Conservation (phyloP, 2,329 filamentous ascomycete genomes). For the Orbilia quercus region DNA sequence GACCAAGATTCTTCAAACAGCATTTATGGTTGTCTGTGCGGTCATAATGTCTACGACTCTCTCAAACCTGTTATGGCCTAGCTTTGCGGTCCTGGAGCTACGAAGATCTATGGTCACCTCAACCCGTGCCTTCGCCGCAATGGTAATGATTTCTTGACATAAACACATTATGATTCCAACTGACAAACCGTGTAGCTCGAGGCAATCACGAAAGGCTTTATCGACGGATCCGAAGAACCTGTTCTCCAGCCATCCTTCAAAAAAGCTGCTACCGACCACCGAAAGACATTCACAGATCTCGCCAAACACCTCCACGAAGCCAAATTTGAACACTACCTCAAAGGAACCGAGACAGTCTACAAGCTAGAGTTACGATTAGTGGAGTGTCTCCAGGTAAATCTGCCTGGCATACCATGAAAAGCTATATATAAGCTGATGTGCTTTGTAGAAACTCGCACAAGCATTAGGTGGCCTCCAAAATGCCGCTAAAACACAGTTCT, state of each 20-base stretch:
- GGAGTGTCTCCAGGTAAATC: conserved; percentile 74
- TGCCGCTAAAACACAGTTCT: conserved; percentile 88
- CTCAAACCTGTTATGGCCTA: conserved; percentile 71
- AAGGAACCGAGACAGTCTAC: conserved; percentile 73
- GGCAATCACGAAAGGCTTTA: conserved; percentile 72
- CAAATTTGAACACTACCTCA: conserved; percentile 73
- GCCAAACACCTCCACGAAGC: conserved; percentile 73
- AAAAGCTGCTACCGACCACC: conserved; percentile 67
- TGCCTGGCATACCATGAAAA: conserved; percentile 17
- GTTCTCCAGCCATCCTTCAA: conserved; percentile 68
- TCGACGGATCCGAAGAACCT: conserved; percentile 71
- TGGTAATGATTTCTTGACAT: conserved; percentile 64
- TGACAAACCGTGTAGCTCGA: conserved; percentile 43
- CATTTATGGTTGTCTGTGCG: conserved; percentile 72
- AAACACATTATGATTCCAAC: background rate
- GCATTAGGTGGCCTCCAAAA: conserved; percentile 90
- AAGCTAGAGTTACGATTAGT: conserved; percentile 81
- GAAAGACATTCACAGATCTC: conserved; percentile 69
- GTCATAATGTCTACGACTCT: conserved; percentile 68
- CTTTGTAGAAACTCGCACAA: conserved; percentile 76
- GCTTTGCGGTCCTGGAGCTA: conserved; percentile 71
- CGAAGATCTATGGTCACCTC: conserved; percentile 70
- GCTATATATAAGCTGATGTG: background rate
- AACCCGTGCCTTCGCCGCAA: conserved; percentile 71
- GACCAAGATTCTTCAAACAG: conserved; percentile 68